Conservation (phyloP, 306 rosid species). For the Lathyrus oleraceus region DNA sequence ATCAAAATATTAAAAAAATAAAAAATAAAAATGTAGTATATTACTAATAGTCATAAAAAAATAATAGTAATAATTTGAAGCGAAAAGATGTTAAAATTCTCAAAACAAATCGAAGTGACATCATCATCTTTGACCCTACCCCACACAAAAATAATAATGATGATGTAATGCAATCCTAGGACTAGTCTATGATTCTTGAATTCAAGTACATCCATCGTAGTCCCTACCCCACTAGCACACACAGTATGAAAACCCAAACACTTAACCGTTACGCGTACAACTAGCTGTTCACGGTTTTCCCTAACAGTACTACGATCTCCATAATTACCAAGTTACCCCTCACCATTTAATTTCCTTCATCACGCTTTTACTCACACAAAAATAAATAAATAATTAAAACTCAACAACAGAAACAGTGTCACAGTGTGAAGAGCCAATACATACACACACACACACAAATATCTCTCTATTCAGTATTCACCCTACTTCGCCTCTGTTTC, state of each 20-base stretch:
- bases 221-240: neutral
- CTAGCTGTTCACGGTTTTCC: neutral
- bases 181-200: no score
- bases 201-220: no score
- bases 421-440: constrained; percentile 57
- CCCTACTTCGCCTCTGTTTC: constrained; percentile 45
- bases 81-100: no score
- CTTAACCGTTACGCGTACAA: constrained; percentile 3
- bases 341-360: neutral
- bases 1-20: no score
- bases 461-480: constrained; percentile 26
- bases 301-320: neutral
- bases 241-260: neutral
- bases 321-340: neutral
- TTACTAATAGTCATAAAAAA: no score
- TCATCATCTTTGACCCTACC: no score
- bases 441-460: constrained; percentile 67
- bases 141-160: no score
- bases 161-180: no score
- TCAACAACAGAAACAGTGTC: neutral
- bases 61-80: no score
- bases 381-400: neutral
- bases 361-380: neutral
- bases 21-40: no score
- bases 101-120: no score